Percentiles rank a stretch among this genome's conserved stretches.
These are phyloP conservation scores for Suillus clintonianus DNA, from an alignment of 768 basidiomycete genomes.

Conservation along the genomic window DNA sequence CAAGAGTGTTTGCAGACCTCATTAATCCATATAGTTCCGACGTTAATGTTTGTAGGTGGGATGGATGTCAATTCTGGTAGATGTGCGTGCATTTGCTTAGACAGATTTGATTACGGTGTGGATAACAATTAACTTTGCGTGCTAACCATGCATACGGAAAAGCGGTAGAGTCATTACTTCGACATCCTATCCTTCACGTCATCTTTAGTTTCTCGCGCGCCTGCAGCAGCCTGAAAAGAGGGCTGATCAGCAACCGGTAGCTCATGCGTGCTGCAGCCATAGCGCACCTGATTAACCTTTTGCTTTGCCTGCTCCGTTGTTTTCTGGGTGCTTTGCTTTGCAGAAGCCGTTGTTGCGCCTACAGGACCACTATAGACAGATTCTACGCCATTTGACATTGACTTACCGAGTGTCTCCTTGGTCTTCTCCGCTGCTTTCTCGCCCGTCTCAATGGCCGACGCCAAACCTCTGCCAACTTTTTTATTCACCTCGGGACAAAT, in stretches of 20 bases:
- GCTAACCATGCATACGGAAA: neutral
- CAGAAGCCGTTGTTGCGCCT: slow-evolving; percentile 6
- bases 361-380: no score
- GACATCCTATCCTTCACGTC: slow-evolving; percentile 13
- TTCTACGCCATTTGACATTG: slow-evolving; percentile 2
- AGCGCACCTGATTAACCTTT: slow-evolving; percentile 8
- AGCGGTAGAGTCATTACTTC: neutral
- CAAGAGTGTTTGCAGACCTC: neutral
- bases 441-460: slow-evolving; percentile 42
- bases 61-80: neutral
- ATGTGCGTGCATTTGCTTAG: neutral
- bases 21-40: no score
- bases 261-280: neutral
- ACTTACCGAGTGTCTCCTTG: slow-evolving; percentile 37
- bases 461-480: slow-evolving; percentile 39
- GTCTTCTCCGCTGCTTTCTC: slow-evolving; percentile 40
- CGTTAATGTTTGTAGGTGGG: no score
- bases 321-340: slow-evolving; percentile 7
- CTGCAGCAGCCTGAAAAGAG: slow-evolving; percentile 12
- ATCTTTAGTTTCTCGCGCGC: slow-evolving; percentile 18
- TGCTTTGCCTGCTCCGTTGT: slow-evolving; percentile 5
- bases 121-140: neutral
- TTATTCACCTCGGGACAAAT: slow-evolving; percentile 37
- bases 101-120: neutral
- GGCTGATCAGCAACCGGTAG: neutral